These are phyloP conservation scores for Lipomyces kockii DNA, from an alignment of 805 yeast genomes.

Conservation along the genomic window DNA sequence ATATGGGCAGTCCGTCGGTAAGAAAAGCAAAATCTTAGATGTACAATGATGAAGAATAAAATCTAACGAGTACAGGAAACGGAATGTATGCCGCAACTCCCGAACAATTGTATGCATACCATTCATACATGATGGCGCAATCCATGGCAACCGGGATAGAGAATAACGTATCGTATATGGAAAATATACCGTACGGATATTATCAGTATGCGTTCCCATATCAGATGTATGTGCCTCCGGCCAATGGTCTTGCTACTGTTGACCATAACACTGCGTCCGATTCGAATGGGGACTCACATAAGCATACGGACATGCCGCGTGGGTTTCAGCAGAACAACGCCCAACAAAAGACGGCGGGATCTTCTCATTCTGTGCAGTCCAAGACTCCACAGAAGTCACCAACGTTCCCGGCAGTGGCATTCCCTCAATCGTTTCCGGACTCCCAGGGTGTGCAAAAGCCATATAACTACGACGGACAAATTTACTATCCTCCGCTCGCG, in stretches of 20 bases:
- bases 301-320: neutral
- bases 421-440: neutral
- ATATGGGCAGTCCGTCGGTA: neutral
- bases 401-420: neutral
- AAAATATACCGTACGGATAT: conserved; percentile 5
- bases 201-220: conserved; percentile 5
- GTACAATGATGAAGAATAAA: neutral
- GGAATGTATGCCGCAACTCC: conserved; percentile 6
- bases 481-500: neutral
- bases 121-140: conserved; percentile 1
- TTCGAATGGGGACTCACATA: neutral
- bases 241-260: neutral
- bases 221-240: neutral
- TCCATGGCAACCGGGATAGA: conserved; percentile 1
- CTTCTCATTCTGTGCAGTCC: neutral
- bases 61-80: neutral
- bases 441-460: neutral
- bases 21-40: neutral
- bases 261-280: neutral
- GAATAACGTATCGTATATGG: neutral
- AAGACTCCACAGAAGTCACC: neutral
- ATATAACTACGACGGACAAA: neutral
- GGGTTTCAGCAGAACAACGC: neutral
- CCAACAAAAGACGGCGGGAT: neutral
- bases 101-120: conserved; percentile 1